Evolutionary conservation across 2,329 filamentous ascomycete genomes (phyloP), one percentile per base, ranked within the genome.

Genomic region (Westerdykella ornata): DNA sequence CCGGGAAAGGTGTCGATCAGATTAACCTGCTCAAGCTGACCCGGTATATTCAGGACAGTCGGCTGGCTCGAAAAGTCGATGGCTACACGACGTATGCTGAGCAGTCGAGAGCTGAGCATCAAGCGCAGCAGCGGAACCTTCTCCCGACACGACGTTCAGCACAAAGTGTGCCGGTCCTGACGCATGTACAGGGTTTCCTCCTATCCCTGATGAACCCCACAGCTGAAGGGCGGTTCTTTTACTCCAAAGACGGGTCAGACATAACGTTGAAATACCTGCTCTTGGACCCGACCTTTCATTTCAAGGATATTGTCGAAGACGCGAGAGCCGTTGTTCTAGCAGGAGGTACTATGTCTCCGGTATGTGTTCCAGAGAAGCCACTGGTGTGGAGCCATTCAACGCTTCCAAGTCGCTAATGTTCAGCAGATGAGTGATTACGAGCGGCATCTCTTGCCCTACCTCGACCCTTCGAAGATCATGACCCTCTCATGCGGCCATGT

Each of bases 401-500:
- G 16, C 6, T 15, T 17, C 16, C n/a, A 33, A 4, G 3, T 15
- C 20, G 15, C 42, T 50, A 37, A 59, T 20, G 19, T 26, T 2
- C 4, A 4, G 6, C 45, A 77, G 65, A 94, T 97, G 71, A 78
- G 83, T 17, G 92, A 97, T 67, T 98, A 95, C 66, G 81, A 77
- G 28, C 76, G 84, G 3, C 86, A 96, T 54, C 73, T 98, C 0
- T 92, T 98, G 47, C 85, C 90, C 0, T 83, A 85, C 37, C 65
- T 95, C 0, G 61, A 77, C 0, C 52, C 73, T 1, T 66, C 71
- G 0, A 79, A 79, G 42, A 76, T 97, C 34, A 82, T 76, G 8
- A 95, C 86, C 0, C 77, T 96, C 20, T 96, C 88, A 51, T 98
- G 90, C 61, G 89, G 88, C 0, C 92, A 98, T 66, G 89, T 98